A percentile compares a stretch with the other conserved stretches of the same genome.
These are phyloP conservation scores for Rhodotorula graminis DNA, from an alignment of 768 basidiomycete genomes.

Conservation along the genomic window DNA sequence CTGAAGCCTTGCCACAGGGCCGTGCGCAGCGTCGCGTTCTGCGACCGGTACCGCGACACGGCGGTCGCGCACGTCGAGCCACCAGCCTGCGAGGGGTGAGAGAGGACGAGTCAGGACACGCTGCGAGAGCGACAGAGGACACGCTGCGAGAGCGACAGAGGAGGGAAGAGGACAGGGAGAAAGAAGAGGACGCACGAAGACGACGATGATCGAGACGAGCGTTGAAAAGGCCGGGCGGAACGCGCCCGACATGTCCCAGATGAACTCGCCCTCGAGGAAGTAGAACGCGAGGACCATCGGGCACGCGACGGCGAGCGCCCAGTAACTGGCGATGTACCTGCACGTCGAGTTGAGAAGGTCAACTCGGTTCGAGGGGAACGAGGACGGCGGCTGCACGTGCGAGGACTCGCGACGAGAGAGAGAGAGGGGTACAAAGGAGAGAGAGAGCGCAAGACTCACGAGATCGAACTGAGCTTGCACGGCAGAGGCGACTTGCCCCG, in stretches of 20 bases:
- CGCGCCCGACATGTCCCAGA: neutral
- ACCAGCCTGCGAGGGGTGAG: slow-evolving; percentile 54
- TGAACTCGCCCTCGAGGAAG: slow-evolving; percentile 60
- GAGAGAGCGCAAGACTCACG: slow-evolving; percentile 6
- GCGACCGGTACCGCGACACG: slow-evolving; percentile 15
- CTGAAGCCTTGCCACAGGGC: slow-evolving; percentile 56
- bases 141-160: slow-evolving; percentile 62
- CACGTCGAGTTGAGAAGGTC: neutral
- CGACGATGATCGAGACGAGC: slow-evolving; percentile 66
- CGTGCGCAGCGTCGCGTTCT: neutral
- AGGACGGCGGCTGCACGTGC: too few species aligned
- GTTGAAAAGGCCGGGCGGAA: slow-evolving; percentile 56
- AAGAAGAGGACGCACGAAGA: slow-evolving; percentile 55
- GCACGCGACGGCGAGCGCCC: slow-evolving; percentile 62
- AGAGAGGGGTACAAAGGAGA: too few species aligned
- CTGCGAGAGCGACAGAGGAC: slow-evolving; percentile 59
- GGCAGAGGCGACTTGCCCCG: neutral
- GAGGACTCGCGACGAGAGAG: too few species aligned
- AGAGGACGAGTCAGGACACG: slow-evolving; percentile 59
- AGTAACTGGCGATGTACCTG: slow-evolving; percentile 54
- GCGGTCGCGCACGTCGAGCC: slow-evolving; percentile 54
- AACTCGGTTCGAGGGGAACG: neutral
- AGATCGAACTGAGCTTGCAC: neutral
- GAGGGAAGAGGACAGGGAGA: slow-evolving; percentile 62
- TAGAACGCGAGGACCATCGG: slow-evolving; percentile 66